Base-by-base conservation (phyloP, 129 eudicot genomes). In the Rutidosis leptorrhynchoides region DNA sequence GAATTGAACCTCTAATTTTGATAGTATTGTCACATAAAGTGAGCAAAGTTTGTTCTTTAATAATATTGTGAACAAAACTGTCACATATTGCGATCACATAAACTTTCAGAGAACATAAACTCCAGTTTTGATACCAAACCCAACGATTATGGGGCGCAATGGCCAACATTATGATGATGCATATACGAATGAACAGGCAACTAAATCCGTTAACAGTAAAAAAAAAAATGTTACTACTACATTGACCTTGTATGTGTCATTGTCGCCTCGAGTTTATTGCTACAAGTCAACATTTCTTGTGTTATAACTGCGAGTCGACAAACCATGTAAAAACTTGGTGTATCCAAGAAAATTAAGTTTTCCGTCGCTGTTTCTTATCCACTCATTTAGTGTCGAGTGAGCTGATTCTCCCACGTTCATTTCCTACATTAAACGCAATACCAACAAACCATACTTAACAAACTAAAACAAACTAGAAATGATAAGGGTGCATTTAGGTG, bases 261-360 rank as follows among this genome's bases (percentile, higher is more conserved):
- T 33, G 74, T 54, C 63, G 81, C 33, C 96, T 84, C 54, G 87
- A 64, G 37, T 75, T 75, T 40, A 40, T 11, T 10, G n/a, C 46
- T 40, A 40, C 46, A 5, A 12, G 46, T 12, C 46, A 5, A 40
- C 46, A 54, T 76, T 89, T 69, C 99, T 86, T 32, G 89, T 69
- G 45, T 75, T 83, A 49, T 87, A 81, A 74, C 68, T 79, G 3
- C 95, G 88, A 26, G 80, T 66, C 0, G 97, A 89, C 19, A 94
- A 88, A 54, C 97, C 99, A 22, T 94, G 99, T 85, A 94, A 84
- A 81, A 89, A 89, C 80, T 94, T 94, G 12, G 97, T 94, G 62
- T 79, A 94, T 15, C 99, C 99, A 7, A 89, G 72, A 70, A 88
- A 83, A 83, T 78, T 94, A 33, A 89, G 82, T 58, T 86, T 86